These are phyloP conservation scores for Fusarium praegraminearum DNA, from an alignment of 2,329 filamentous ascomycete species.

Conservation along the genomic window DNA sequence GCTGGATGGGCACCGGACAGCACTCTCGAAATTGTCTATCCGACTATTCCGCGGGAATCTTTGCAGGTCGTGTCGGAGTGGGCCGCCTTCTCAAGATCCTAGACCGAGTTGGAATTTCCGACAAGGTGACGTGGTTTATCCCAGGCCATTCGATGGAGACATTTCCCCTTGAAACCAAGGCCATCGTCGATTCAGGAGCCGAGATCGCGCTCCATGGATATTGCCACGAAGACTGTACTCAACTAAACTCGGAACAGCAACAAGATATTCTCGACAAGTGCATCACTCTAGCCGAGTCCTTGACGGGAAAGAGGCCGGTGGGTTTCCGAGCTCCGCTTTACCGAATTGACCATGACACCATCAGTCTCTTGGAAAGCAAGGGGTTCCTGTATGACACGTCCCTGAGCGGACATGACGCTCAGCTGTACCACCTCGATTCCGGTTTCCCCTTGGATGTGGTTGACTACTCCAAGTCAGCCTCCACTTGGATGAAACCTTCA, in stretches of 20 bases:
- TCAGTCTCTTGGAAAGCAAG: neutral
- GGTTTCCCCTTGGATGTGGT: neutral
- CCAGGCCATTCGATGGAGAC: conserved; percentile 63
- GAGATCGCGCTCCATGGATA: conserved; percentile 13
- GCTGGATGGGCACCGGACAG: conserved; percentile 66
- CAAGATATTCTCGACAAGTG: conserved; percentile 7
- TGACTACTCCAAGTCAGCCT: neutral
- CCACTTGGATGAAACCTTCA: conserved; percentile 5
- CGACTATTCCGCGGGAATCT: conserved; percentile 28
- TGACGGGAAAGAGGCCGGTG: conserved; percentile 1
- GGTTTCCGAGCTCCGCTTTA: conserved; percentile 7
- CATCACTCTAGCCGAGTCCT: neutral
- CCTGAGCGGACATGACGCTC: conserved; percentile 1
- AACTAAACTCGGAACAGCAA: neutral
- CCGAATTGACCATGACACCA: conserved; percentile 1
- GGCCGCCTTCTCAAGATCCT: conserved; percentile 58
- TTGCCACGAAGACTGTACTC: conserved; percentile 1
- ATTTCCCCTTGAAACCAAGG: conserved; percentile 56
- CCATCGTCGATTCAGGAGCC: conserved; percentile 52
- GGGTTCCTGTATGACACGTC: conserved; percentile 10
- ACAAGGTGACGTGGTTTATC: conserved; percentile 64
- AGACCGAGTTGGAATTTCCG: conserved; percentile 55
- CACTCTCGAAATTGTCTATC: conserved; percentile 43
- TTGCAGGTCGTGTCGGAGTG: conserved; percentile 56
- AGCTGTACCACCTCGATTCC: neutral